These are phyloP conservation scores for Penicillium bialowiezense DNA, from an alignment of 495 filamentous ascomycete genomes.

Conservation along the genomic window DNA sequence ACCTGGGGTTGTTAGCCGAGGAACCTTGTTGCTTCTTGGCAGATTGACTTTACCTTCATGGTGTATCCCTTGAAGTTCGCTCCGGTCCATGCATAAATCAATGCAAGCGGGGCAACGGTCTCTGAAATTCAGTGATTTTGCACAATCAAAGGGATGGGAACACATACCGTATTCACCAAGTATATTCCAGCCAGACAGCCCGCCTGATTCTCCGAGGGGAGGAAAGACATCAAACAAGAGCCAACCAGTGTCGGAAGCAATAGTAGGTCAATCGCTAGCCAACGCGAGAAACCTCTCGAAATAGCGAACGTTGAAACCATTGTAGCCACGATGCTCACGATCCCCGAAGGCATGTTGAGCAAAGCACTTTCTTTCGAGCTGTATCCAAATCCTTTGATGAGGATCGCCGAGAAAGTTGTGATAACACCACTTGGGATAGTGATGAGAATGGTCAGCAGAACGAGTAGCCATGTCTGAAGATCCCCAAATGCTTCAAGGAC, in stretches of 20 bases:
- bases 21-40: not conserved
- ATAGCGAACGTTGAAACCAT: slow-evolving; percentile 46
- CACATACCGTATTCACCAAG: slow-evolving; percentile 50
- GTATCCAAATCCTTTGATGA: slow-evolving; percentile 48
- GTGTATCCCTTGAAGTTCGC: slow-evolving; percentile 44
- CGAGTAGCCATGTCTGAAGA: slow-evolving; percentile 38
- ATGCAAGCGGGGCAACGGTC: slow-evolving; percentile 32
- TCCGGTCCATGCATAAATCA: slow-evolving; percentile 45
- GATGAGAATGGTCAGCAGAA: slow-evolving; percentile 43
- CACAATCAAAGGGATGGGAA: not conserved
- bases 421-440: slow-evolving; percentile 51
- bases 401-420: slow-evolving; percentile 46
- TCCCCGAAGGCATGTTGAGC: slow-evolving; percentile 63
- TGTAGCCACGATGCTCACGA: slow-evolving; percentile 53
- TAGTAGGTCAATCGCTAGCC: slow-evolving; percentile 41
- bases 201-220: slow-evolving; percentile 33
- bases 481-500: slow-evolving; percentile 42
- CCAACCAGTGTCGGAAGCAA: slow-evolving; percentile 48
- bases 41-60: slow-evolving; percentile 35
- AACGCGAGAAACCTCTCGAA: slow-evolving; percentile 39
- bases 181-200: slow-evolving; percentile 63
- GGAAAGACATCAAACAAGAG: slow-evolving; percentile 57
- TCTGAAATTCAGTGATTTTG: not conserved
- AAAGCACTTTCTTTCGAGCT: slow-evolving; percentile 44
- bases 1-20: slow-evolving; percentile 9